Evolutionary conservation across 179 eudicot genomes (phyloP), one percentile per base, ranked within the genome.

Genomic region (Patellifolia procumbens): DNA sequence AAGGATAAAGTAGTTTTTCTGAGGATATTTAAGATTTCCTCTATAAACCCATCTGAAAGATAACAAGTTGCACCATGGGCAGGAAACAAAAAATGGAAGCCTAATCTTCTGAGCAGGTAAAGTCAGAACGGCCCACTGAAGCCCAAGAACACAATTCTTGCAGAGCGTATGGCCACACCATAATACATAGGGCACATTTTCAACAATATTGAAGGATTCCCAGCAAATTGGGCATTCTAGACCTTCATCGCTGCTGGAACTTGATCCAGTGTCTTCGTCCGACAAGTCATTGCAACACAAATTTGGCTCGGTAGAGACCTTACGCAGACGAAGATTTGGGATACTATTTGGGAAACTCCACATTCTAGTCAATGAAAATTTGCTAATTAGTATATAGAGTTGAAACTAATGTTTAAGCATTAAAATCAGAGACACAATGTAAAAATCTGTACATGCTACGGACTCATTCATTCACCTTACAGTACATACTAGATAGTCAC

Each of bases 131-230:
- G 96, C 89, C 86, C 87, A 85, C 26, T 75, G 87, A 63, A 91
- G 91, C 39, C 90, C 90, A 35, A 89, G 82, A 28, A 91, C 82
- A 74, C 96, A 91, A 32, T 91, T 87, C 58, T 85, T 87, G 84
- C 95, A 91, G 10, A 89, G 85, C 10, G 92, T 84, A 80, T 91
- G 96, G 64, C 96, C 96, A 72, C 92, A 91, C 96, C 92, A 91
- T 68, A 89, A 79, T 24, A 91, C 96, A 79, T 87, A 86, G 29
- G 95, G 95, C 73, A 90, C 88, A 77, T 90, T 90, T 79, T 90
- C 95, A 35, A 90, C 92, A 32, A 90, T 85, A 55, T 90, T 90
- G 51, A 90, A 90, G 42, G 94, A 90, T 79, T 90, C 94, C 76
- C 84, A 89, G 77, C 93, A 91, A 65, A 91, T 91, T 15, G 91